Percentiles rank a stretch among this genome's conserved stretches.
Evolutionary conservation across 1,284 basidiomycete genomes (phyloP).

Genomic region (Thecaphora thlaspeos): DNA sequence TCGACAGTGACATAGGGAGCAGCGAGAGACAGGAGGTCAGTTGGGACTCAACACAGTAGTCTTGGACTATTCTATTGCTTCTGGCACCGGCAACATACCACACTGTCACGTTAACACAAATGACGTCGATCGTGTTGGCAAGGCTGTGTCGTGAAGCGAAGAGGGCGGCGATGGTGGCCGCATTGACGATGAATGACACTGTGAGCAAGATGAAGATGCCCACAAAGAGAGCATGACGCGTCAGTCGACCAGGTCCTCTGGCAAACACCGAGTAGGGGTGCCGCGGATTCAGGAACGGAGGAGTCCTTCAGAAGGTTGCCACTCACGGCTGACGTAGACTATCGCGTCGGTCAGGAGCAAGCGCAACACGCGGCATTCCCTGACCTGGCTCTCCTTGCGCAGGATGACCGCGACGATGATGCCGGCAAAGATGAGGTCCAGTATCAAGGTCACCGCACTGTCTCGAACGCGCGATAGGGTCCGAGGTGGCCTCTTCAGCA

Average conservation of each 20-base stretch:
- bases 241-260: no score
- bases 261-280: no score
- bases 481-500: no score
- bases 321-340: background rate
- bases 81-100: background rate
- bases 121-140: background rate
- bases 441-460: background rate
- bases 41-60: no score
- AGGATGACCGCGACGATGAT: background rate
- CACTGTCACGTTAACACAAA: background rate
- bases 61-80: no score
- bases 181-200: background rate
- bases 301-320: no score
- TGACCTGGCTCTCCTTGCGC: background rate
- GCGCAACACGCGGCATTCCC: background rate
- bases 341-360: background rate
- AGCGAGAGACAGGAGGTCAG: no score
- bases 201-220: no score
- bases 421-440: background rate
- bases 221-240: no score
- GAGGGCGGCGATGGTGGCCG: background rate
- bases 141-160: background rate
- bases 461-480: background rate
- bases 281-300: no score
- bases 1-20: no score